Evolutionary conservation across 768 basidiomycete genomes (phyloP).

Genomic region (Ephemerocybe angulata): DNA sequence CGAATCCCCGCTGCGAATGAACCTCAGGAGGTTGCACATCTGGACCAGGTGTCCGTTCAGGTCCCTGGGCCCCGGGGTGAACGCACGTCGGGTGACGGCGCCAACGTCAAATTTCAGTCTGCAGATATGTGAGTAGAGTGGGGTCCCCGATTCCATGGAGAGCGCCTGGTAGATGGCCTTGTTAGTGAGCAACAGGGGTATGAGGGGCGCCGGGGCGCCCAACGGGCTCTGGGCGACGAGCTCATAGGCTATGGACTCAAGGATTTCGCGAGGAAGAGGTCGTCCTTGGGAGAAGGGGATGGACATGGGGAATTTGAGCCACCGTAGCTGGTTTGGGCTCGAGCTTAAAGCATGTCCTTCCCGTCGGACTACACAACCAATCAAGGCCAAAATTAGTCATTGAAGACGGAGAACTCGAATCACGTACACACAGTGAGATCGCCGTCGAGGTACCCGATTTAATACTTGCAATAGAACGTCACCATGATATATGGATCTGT

Average conservation of each 20-base stretch:
- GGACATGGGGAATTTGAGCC: background rate
- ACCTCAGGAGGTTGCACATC: constrained; percentile 6
- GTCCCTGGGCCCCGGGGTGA: constrained; percentile 1
- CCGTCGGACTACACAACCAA: too few relatives aligned
- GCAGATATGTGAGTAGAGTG: constrained; percentile 5
- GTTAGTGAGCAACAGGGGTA: constrained; percentile 1
- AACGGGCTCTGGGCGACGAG: background rate
- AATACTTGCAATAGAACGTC: too few relatives aligned
- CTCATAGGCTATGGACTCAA: constrained; percentile 4
- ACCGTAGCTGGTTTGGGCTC: background rate
- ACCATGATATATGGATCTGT: too few relatives aligned
- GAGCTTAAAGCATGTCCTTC: background rate
- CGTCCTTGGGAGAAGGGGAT: background rate
- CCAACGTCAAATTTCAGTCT: constrained; percentile 8
- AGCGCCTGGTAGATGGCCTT: constrained; percentile 1
- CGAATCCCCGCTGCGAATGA: background rate
- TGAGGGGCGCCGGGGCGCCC: background rate
- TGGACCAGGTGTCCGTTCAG: constrained; percentile 9
- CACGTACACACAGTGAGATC: too few relatives aligned
- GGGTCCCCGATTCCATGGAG: constrained; percentile 2
- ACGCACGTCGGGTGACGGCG: constrained; percentile 5
- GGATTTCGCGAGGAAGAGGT: constrained; percentile 1
- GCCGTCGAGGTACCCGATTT: too few relatives aligned
- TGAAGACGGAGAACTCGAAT: too few relatives aligned
- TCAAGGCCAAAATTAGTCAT: too few relatives aligned